Base-by-base conservation (phyloP, 768 basidiomycete species). In the Ephemerocybe angulata region DNA sequence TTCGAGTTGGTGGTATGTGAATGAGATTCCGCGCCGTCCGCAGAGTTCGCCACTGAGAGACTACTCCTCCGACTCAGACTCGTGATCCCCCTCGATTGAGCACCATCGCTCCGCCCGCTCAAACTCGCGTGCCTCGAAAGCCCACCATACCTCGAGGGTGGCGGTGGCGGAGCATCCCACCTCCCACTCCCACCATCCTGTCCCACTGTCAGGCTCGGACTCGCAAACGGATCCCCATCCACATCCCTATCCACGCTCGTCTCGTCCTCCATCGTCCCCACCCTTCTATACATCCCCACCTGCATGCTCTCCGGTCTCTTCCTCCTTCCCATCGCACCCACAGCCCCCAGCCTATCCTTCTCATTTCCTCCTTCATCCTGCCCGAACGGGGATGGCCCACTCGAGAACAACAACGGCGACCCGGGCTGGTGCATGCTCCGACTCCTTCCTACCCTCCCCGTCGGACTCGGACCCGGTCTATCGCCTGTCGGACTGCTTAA, bases 221-320 rank as follows among this genome's bases (percentile, higher is more conserved):
- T 33, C 15, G 7, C 7, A 41, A 24, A 27, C 22, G 44, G 21
- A 11, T 28, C 27, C 17, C 24, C n/a, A 3, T 4, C 30, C 17
- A 5, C 31, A 21, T 21, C 28, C 31, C 24, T 12, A 3, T 31
- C 30, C 30, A 29, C 8, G 13, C 46, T 25, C 27, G 19, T 21
- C 6, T 21, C 46, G 13, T 10, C 10, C 21, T 28, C 46, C 46
- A 48, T 28, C 17, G 4, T 25, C n/a, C 19, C 25, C 8, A 27
- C 48, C 13, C 48, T 4, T 5, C 48, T 17, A 13, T n/a, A 50
- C 6, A 33, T 21, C 31, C 27, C 33, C 4, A 50, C 15, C 30
- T 50, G 48, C 19, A 50, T 21, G 38, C 50, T 40, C 50, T 40
- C 35, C n/a, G 35, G 31, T 21, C 50, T 30, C 31, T 35, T 51